Base-by-base conservation (phyloP, 305 asterid genomes). In the Fraxinus velutina region DNA sequence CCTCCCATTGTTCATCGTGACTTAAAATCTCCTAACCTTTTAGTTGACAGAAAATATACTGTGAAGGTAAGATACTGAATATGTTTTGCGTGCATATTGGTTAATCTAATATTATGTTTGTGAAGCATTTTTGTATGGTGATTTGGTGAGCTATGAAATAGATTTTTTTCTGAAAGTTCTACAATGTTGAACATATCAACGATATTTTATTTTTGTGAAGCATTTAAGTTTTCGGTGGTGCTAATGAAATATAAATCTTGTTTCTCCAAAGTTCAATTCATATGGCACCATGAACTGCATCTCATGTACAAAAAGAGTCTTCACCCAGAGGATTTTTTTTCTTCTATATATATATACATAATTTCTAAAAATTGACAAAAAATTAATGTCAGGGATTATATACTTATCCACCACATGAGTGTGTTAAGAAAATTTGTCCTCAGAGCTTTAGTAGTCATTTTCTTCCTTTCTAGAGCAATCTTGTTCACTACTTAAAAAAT, bases 1-100 rank as follows among this genome's bases (percentile, higher is more conserved):
- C 98, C 98, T 84, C 98, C 98, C 32, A 84, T 94, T 85, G 97
- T 94, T 84, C 98, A 94, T 79, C 86, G 98, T 79, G 98, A 94
- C 88, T 84, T 94, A 84, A 94, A 94, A 88, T 95, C 99, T 85
- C 99, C 98, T 57, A 95, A 95, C 88, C 99, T 96, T 79, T 87
- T 96, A 81, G 99, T 96, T 84, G 99, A 96, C 93, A 94, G 73
- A 77, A 94, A 94, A 89, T 96, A 93, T 72, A 94, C 98, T 6
- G 99, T 93, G 83, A 96, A 96, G 98, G 99, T 96, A 87, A 89
- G 85, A 50, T 44, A 83, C 73, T 75, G 68, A 62, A 75, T 39
- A 55, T 79, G 37, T 81, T 44, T 33, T 73, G 29, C 57, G 17
- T 47, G n/a, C 57, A 12, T 47, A 47, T 47, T 47, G 57, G 19